Percentiles rank a stretch among this genome's conserved stretches.
Evolutionary conservation across 1,284 basidiomycete species (phyloP).

Genomic region (Earliella scabrosa): DNA sequence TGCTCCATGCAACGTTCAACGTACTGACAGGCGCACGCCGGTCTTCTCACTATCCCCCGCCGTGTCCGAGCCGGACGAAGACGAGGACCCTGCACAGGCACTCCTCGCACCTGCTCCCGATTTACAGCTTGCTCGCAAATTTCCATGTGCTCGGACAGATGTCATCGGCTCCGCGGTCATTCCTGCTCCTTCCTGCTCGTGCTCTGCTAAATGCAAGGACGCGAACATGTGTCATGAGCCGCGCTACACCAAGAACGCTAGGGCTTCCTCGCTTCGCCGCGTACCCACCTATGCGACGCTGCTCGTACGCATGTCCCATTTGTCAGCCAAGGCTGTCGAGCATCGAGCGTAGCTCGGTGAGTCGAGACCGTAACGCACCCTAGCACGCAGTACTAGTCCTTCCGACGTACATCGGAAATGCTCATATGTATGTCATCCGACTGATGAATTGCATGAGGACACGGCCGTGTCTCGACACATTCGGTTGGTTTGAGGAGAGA

Average conservation of each 20-base stretch:
- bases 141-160: too few relatives aligned
- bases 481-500: too few relatives aligned
- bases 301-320: slow-evolving; percentile 4
- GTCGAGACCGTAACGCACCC: too few relatives aligned
- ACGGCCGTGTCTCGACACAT: too few relatives aligned
- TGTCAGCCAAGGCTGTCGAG: slow-evolving; percentile 3
- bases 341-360: too few relatives aligned
- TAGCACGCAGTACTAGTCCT: too few relatives aligned
- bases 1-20: too few relatives aligned
- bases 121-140: neutral
- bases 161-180: neutral
- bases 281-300: slow-evolving; percentile 2
- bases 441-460: too few relatives aligned
- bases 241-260: neutral
- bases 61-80: neutral
- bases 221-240: too few relatives aligned
- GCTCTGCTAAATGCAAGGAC: too few relatives aligned
- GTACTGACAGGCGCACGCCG: neutral
- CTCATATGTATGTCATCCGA: too few relatives aligned
- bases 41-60: slow-evolving; percentile 1
- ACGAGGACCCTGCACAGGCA: slow-evolving; percentile 16
- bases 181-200: neutral
- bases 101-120: neutral
- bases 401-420: too few relatives aligned
- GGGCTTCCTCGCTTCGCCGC: neutral